A percentile compares a stretch with the other conserved stretches of the same genome.
These are phyloP conservation scores for Collybiopsis luxurians DNA, from an alignment of 768 basidiomycete species.

Conservation along the genomic window DNA sequence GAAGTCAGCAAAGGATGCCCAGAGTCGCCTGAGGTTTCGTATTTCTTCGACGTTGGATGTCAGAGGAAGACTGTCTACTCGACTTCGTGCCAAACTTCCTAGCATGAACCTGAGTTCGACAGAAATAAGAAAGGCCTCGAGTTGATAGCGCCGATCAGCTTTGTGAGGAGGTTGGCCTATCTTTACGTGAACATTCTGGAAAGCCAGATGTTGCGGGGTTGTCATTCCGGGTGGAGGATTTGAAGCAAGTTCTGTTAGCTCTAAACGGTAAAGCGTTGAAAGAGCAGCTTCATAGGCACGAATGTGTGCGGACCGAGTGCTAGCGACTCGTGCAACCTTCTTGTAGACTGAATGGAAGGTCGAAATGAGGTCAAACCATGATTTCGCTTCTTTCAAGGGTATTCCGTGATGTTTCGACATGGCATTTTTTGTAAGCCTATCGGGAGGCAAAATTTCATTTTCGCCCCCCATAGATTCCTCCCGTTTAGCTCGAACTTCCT, in stretches of 20 bases:
- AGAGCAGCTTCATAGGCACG: slow-evolving; percentile 8
- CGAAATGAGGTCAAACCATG: not conserved
- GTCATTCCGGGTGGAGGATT: not conserved
- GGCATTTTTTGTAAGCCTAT: not conserved
- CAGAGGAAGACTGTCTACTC: slow-evolving; percentile 32
- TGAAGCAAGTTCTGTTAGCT: slow-evolving; percentile 2
- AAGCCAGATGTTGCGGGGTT: slow-evolving; percentile 16
- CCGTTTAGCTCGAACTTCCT: not conserved
- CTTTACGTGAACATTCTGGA: slow-evolving; percentile 40
- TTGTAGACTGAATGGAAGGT: not conserved
- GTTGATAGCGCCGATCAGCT: slow-evolving; percentile 56
- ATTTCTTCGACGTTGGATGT: slow-evolving; percentile 16
- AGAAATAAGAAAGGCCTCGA: slow-evolving; percentile 58
- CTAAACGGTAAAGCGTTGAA: slow-evolving; percentile 2
- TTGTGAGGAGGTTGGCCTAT: slow-evolving; percentile 58
- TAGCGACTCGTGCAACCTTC: not conserved
- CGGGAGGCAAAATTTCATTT: not conserved
- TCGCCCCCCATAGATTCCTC: not conserved
- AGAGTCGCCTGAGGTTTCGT: slow-evolving; percentile 32
- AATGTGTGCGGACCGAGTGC: not conserved
- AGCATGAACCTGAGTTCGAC: slow-evolving; percentile 53
- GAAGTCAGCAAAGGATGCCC: slow-evolving; percentile 48
- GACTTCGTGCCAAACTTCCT: slow-evolving; percentile 37
- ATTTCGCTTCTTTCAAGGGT: not conserved
- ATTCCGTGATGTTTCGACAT: slow-evolving; percentile 6